phyloP scores from a whole-genome alignment of 2,329 filamentous ascomycete genomes.

The Mycogone perniciosa region DNA sequence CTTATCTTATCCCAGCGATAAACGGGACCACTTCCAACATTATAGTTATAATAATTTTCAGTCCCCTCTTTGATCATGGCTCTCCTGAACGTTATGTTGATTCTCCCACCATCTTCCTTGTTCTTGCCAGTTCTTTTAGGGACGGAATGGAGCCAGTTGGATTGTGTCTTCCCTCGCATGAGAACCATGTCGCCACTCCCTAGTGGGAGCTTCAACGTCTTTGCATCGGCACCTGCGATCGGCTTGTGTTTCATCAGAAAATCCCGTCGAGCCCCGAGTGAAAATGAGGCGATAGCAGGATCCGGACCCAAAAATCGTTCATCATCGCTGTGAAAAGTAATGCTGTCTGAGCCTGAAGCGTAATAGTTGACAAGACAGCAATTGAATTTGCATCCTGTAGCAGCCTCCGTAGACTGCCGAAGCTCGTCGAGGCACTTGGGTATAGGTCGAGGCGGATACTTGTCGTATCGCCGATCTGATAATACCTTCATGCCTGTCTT shows the following conservation, averaged over 20 bases:
- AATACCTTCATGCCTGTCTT: conserved; percentile 34
- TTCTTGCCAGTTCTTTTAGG: conserved; percentile 65
- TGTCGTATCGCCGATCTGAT: conserved; percentile 47
- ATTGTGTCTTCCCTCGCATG: conserved; percentile 70
- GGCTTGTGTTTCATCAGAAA: conserved; percentile 78
- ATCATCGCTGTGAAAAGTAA: conserved; percentile 74
- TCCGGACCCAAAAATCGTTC: conserved; percentile 66
- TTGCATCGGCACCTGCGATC: conserved; percentile 24
- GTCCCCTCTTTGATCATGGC: conserved; percentile 67
- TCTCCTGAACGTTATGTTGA: conserved; percentile 73
- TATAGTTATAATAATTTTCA: conserved; percentile 80
- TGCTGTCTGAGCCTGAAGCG: conserved; percentile 68
- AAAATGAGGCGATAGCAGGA: conserved; percentile 69
- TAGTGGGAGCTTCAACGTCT: conserved; percentile 46
- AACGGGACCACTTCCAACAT: conserved; percentile 64
- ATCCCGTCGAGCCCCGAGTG: conserved; percentile 64
- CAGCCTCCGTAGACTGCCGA: conserved; percentile 55
- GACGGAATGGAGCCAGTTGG: conserved; percentile 70
- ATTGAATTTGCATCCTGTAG: conserved; percentile 64
- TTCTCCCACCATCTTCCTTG: conserved; percentile 55
- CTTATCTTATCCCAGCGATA: conserved; percentile 58
- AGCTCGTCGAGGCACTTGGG: conserved; percentile 63
- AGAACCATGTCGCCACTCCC: conserved; percentile 70
- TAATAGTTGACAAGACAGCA: conserved; percentile 83
- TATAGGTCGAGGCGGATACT: conserved; percentile 60